Evolutionary conservation across 768 basidiomycete genomes (phyloP), one percentile per base, ranked within the genome.

Genomic region (Tricholoma hemisulphureum): DNA sequence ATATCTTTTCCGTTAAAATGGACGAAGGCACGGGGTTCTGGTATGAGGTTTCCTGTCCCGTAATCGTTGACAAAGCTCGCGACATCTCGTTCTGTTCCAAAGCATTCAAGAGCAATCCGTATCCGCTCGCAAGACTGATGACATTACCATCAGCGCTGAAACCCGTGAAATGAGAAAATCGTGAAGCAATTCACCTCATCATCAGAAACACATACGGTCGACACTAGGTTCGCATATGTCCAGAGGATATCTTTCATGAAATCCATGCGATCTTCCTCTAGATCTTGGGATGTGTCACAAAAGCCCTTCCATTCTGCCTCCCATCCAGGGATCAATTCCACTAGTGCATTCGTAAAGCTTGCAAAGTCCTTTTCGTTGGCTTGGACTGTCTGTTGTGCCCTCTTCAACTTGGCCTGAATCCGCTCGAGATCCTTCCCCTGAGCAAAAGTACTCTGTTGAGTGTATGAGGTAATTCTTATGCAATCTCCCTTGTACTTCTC

Each of bases 261-360:
- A 59, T 95, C 94, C 70, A 95, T 73, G 23, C 97, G 83, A 55
- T 98, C 97, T 65, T 98, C 95, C 66, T 99, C 97, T 43, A 97
- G 73, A 76, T 99, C 97, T 73, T 99, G 97, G 61, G 91, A 93
- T n/a, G 83, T 82, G 73, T 99, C 97, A 68, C 94, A 98, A 73
- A 95, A 98, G 11, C 78, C 79, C 72, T 92, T 95, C 95, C 95
- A 99, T 52, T 95, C 89, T 59, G 79, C 77, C 69, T 98, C 95
- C 96, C 95, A 98, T 62, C 85, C 85, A 21, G 77, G 80, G 53
- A 84, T 75, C 45, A 91, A 86, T 51, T 93, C 89, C 62, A 84
- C 78, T 32, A 97, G 73, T 0, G 85, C 87, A 56, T 82, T 81
- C 3, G 89, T 84, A 67, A 95, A 95, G 64, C 87, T 88, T 20